Base-by-base conservation (phyloP, 805 yeast species). In the Cyberlindnera petersonii region DNA sequence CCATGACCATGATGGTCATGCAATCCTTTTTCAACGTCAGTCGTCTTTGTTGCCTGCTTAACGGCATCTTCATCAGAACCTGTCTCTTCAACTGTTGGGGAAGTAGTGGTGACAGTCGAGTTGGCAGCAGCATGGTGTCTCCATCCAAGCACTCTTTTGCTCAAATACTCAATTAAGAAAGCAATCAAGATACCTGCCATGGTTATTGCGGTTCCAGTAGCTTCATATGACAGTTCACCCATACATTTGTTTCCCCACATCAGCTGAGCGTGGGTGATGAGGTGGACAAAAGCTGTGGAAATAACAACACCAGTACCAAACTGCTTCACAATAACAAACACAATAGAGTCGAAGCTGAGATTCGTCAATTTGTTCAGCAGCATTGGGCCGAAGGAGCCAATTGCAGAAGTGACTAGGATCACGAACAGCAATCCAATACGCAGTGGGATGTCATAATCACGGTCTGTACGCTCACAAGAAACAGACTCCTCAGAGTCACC, bases 251-350 rank as follows among this genome's bases (percentile, higher is more conserved):
- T 47, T 15, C 26, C 21, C 51, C 53, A 47, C 46, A 49, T 43
- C 26, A 47, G 22, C 14, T 35, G 37, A 4, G 51, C 49, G 28
- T 47, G 53, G 0, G 49, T 45, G 14, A 49, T 40, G 4, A 49
- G 39, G 36, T 49, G 53, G 9, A 49, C 52, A 24, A 47, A 47
- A 1, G 50, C 48, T 7, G 53, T 49, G n/a, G 53, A 40, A 24
- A 49, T 43, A 15, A 49, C 41, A 14, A 49, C 43, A 30, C 53
- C 53, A 19, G 51, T 49, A 35, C 53, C 53, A 26, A 49, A 49
- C 17, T 49, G 49, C 19, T 42, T 47, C 8, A 47, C 19, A 5
- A 43, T 33, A 14, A 45, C 37, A 15, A 49, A 45, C 13, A 43
- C 13, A 5, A 45, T 27, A 5, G 42, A 36, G 3, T 40, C 43